Percentiles rank a stretch among this genome's conserved stretches.
These are phyloP conservation scores for Geotrichum candidum DNA, from an alignment of 1,139 yeast species.

Conservation along the genomic window DNA sequence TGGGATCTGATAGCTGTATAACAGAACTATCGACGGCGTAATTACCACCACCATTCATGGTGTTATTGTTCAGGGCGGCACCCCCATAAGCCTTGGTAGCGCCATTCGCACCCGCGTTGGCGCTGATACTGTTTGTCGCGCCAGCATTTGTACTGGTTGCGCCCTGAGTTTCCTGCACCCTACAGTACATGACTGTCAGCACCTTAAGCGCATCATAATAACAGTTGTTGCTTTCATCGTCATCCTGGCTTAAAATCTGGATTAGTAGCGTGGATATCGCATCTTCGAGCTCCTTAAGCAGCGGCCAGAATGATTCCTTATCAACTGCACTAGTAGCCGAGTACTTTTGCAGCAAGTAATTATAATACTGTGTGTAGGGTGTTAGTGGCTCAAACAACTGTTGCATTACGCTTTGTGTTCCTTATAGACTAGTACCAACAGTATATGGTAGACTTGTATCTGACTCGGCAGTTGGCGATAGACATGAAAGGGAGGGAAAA, in stretches of 20 bases:
- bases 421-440: neutral
- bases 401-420: neutral
- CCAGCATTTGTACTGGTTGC: neutral
- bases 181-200: constrained; percentile 1
- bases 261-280: neutral
- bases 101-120: neutral
- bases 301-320: neutral
- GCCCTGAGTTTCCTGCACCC: neutral
- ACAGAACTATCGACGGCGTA: neutral
- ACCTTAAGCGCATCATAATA: constrained; percentile 1
- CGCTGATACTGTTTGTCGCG: neutral
- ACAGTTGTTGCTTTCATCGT: neutral
- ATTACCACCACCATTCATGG: neutral
- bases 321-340: neutral
- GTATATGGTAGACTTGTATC: neutral
- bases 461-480: neutral
- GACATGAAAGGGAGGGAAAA: neutral
- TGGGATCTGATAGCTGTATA: neutral
- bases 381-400: neutral
- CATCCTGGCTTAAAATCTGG: neutral
- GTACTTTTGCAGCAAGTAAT: constrained; percentile 1
- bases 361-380: neutral
- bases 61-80: neutral
- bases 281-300: constrained; percentile 1
- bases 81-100: neutral